Evolutionary conservation across 1,139 yeast species (phyloP), one percentile per base, ranked within the genome.

Genomic region (Zygotorulaspora mrakii): DNA sequence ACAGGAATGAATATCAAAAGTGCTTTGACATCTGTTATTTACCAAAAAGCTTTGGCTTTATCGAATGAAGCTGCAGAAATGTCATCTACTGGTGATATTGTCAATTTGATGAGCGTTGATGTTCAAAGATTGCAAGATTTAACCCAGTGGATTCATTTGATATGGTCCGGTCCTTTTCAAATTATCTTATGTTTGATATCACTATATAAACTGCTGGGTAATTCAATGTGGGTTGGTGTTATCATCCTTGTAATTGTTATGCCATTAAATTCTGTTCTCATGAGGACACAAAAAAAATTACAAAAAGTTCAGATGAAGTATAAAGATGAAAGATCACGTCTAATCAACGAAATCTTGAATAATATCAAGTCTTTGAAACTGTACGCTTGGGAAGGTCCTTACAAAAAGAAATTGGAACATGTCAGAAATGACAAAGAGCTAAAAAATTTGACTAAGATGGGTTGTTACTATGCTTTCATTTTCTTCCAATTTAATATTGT

Each of bases 91-190:
- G 98, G 98, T 61, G 98, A 94, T 61, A 87, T 94, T 55, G 98
- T 91, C 40, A 91, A 94, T 57, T 72, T 91, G 57, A 89, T 89
- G 97, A 83, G 96, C 37, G 96, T 91, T 36, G 98, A 91, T 66
- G 85, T 94, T 5, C 97, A 89, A 67, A 76, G 97, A 65, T 69
- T 91, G 43, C 96, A 88, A 65, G 97, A 89, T 57, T 71, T 89
- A 46, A 79, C 86, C 30, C 95, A 88, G 60, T 82, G 84, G 64
- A 79, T 91, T 48, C 89, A 88, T 59, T 75, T 89, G 45, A 71
- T 87, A 38, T 89, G 97, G 96, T 88, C 96, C 0, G 97, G 96
- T 33, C 98, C 98, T 2, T 86, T 89, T 68, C 98, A 91, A 67
- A 81, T 91, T 53, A 53, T 75, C 31, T 67, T 91, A 44, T 91